phyloP scores from a whole-genome alignment of 768 basidiomycete genomes.

The Pleurotus platypus region DNA sequence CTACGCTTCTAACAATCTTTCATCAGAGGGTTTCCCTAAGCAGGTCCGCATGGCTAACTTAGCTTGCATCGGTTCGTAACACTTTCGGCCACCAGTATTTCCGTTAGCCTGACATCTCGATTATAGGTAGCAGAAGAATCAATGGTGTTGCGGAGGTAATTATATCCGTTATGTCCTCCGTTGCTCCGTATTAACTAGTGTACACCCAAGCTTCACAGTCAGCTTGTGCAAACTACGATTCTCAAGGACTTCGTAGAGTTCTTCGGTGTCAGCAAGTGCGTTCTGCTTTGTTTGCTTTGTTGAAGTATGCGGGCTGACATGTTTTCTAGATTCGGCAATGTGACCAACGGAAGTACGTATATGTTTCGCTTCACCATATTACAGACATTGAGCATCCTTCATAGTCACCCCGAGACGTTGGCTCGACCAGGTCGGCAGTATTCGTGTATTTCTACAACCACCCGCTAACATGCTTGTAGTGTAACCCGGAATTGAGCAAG shows the following conservation, averaged over 20 bases:
- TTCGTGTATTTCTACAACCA: neutral
- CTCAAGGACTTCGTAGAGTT: constrained; percentile 93
- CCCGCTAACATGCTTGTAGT: constrained; percentile 44
- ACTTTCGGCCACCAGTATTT: constrained; percentile 9
- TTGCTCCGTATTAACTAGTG: no score
- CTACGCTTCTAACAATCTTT: neutral
- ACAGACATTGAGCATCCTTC: neutral
- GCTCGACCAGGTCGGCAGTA: constrained; percentile 63
- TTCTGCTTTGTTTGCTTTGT: constrained; percentile 12
- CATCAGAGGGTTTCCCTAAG: constrained; percentile 77
- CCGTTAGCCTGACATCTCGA: no score
- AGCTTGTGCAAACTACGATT: constrained; percentile 81
- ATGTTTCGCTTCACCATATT: neutral
- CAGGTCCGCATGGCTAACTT: constrained; percentile 89
- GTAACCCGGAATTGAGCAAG: constrained; percentile 83
- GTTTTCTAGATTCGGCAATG: constrained; percentile 64
- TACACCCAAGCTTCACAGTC: constrained; percentile 63
- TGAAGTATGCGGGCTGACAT: neutral
- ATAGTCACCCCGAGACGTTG: constrained; percentile 89
- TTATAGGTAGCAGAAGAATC: constrained; percentile 69
- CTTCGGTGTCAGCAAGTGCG: constrained; percentile 79
- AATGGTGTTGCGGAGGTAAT: constrained; percentile 92
- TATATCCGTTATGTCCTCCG: no score
- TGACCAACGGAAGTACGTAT: constrained; percentile 85
- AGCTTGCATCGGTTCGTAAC: constrained; percentile 70